These are phyloP conservation scores for Penicillium sp. DNA, from an alignment of 2,329 filamentous ascomycete genomes.

Conservation along the genomic window DNA sequence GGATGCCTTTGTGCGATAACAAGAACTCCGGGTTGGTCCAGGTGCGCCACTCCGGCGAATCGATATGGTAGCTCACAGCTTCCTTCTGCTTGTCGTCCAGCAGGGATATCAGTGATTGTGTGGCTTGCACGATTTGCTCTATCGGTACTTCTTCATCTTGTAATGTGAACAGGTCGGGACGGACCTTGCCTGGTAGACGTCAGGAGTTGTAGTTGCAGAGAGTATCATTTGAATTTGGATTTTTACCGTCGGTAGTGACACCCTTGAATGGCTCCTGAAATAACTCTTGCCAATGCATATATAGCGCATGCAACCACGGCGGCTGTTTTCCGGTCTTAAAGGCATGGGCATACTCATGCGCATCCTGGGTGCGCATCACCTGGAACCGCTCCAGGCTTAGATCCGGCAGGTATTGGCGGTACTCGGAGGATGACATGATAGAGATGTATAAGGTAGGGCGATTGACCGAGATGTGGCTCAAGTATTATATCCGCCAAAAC, in stretches of 20 bases:
- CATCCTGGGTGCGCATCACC: constrained; percentile 57
- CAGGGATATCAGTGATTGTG: constrained; percentile 44
- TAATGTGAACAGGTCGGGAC: constrained; percentile 51
- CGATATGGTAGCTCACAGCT: constrained; percentile 56
- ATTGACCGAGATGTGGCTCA: neutral
- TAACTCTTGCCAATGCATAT: constrained; percentile 54
- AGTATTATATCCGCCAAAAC: constrained; percentile 18
- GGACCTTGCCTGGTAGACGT: constrained; percentile 44
- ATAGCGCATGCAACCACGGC: constrained; percentile 62
- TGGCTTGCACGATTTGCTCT: constrained; percentile 50
- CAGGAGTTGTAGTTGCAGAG: neutral
- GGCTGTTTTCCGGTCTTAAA: constrained; percentile 57
- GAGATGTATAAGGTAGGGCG: neutral
- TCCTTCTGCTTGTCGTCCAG: constrained; percentile 49
- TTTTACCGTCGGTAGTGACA: constrained; percentile 61
- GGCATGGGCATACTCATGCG: constrained; percentile 56
- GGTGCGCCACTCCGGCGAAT: constrained; percentile 66
- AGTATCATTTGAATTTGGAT: constrained; percentile 2
- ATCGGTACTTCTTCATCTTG: constrained; percentile 62
- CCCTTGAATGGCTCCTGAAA: constrained; percentile 63
- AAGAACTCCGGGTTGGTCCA: constrained; percentile 71
- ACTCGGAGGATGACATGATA: constrained; percentile 30
- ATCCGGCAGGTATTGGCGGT: constrained; percentile 59
- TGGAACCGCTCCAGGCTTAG: constrained; percentile 58
- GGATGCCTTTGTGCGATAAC: constrained; percentile 62